A percentile compares a stretch with the other conserved stretches of the same genome.
Evolutionary conservation across 169 alveolate genomes (phyloP).

Genomic region (Fabrea salina): DNA sequence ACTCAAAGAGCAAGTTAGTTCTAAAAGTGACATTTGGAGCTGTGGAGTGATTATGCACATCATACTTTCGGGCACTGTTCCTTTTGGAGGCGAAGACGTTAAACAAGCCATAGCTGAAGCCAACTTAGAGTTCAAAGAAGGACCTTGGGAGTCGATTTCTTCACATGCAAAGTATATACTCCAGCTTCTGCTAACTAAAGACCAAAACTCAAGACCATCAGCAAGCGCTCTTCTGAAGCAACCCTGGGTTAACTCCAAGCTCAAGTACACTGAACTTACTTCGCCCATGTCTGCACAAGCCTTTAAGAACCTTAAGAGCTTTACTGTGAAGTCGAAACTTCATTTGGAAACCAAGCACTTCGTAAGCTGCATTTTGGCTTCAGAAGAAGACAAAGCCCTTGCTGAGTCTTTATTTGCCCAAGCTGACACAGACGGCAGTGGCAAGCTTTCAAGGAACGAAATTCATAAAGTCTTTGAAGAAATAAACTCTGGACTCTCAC

Average conservation of each 20-base stretch:
- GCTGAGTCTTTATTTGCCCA: background rate
- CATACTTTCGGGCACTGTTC: slow-evolving; percentile 44
- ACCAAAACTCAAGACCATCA: background rate
- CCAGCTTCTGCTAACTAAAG: background rate
- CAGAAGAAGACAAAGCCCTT: background rate
- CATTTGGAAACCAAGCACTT: background rate
- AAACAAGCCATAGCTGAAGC: slow-evolving; percentile 51
- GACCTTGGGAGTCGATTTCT: slow-evolving; percentile 16
- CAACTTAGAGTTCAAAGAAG: background rate
- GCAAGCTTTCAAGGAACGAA: slow-evolving; percentile 9
- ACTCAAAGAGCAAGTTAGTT: background rate
- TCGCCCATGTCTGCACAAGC: slow-evolving; percentile 21
- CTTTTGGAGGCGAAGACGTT: slow-evolving; percentile 76
- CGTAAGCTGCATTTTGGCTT: background rate
- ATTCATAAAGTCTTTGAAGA: background rate
- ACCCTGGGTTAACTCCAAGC: slow-evolving; percentile 13
- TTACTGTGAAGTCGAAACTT: background rate
- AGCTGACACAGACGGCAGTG: slow-evolving; percentile 10
- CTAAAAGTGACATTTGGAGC: slow-evolving; percentile 19
- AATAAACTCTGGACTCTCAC: background rate
- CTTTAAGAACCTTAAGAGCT: slow-evolving; percentile 15
- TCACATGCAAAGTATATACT: slow-evolving; percentile 1
- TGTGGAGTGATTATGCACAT: slow-evolving; percentile 17
- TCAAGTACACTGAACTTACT: background rate
- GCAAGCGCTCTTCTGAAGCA: slow-evolving; percentile 4